These are phyloP conservation scores for Barnettozyma siamensis DNA, from an alignment of 805 yeast genomes.

Conservation along the genomic window DNA sequence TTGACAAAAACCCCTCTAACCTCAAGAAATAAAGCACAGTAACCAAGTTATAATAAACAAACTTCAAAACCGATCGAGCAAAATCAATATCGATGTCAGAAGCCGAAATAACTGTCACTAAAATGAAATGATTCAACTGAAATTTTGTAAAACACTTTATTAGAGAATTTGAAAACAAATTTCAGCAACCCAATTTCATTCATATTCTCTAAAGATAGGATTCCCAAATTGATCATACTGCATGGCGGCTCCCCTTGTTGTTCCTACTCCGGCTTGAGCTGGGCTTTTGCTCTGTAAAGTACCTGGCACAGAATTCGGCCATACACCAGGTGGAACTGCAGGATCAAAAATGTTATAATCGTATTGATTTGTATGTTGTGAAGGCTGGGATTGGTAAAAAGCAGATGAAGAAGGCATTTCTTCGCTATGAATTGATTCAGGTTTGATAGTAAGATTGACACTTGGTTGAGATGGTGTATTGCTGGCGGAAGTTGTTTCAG, in stretches of 20 bases:
- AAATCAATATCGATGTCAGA: no score
- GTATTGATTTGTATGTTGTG: neutral
- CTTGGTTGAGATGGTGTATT: neutral
- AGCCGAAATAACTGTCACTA: no score
- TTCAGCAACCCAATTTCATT: neutral
- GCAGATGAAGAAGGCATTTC: constrained; percentile 3
- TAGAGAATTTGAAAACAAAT: no score
- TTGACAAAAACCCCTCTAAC: no score
- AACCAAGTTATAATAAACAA: no score
- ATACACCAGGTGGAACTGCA: no score
- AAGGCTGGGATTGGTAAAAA: neutral
- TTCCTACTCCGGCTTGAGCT: neutral
- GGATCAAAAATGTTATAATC: neutral
- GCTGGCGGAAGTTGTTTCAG: neutral
- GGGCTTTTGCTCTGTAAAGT: neutral
- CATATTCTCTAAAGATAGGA: constrained; percentile 7
- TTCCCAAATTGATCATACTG: constrained; percentile 9
- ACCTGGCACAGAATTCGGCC: neutral
- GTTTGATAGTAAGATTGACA: no score
- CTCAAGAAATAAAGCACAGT: no score
- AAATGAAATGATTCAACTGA: no score
- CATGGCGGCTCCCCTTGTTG: constrained; percentile 4
- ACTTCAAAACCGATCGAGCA: no score
- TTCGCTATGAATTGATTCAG: neutral
- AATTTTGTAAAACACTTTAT: no score